A percentile compares a stretch with the other conserved stretches of the same genome.
Conservation (phyloP, 2,329 filamentous ascomycete genomes). For the Claviceps maximensis region DNA sequence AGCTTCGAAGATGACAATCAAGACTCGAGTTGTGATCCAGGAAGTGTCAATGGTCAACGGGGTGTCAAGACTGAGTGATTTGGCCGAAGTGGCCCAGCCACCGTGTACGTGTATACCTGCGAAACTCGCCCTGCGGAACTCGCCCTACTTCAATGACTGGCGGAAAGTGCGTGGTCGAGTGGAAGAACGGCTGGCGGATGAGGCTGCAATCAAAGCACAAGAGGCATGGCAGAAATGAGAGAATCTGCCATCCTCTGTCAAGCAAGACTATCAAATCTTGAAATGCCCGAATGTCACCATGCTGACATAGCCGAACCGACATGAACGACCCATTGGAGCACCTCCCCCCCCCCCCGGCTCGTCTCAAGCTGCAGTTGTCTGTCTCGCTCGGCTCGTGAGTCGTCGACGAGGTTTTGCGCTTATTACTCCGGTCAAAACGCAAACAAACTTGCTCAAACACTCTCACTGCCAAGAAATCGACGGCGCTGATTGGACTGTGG, state of each 20-base stretch:
- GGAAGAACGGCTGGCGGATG: neutral
- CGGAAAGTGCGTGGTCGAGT: neutral
- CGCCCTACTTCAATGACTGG: neutral
- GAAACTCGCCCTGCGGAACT: neutral
- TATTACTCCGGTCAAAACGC: neutral
- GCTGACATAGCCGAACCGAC: too few species aligned
- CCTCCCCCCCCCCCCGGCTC: neutral
- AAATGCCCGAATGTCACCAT: too few species aligned
- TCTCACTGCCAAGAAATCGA: conserved; percentile 13
- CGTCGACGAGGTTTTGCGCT: neutral
- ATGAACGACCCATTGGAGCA: neutral
- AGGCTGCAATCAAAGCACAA: neutral
- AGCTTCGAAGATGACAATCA: neutral
- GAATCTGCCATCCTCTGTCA: too few species aligned
- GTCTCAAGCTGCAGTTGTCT: neutral
- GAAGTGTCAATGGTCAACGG: neutral
- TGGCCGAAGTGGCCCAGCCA: neutral
- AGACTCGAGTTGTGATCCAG: neutral
- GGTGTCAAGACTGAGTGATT: neutral
- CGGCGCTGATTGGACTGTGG: conserved; percentile 7
- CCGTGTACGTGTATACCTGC: neutral
- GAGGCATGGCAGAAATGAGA: too few species aligned
- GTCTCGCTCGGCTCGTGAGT: neutral
- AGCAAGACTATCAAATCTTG: too few species aligned
- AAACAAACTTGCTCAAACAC: conserved; percentile 26